Conservation (phyloP, 441 rosid species). For the Croton setiger region DNA sequence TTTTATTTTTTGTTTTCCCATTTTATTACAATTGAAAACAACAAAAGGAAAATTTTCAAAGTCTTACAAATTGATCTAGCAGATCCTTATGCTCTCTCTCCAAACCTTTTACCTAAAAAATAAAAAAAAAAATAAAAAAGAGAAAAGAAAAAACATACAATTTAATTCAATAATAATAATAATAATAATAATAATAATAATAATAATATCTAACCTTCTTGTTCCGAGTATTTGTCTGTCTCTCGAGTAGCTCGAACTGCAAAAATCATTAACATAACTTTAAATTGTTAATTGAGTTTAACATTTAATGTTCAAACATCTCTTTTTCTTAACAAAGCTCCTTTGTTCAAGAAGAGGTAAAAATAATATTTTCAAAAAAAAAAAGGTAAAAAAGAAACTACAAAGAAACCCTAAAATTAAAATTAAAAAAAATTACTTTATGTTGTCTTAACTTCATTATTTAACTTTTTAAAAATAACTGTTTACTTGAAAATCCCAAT, state of each 20-base stretch:
- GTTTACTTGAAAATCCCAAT: no score
- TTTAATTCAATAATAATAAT: no score
- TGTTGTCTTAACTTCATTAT: no score
- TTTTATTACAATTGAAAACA: background rate
- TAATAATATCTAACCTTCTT: slow-evolving; percentile 61
- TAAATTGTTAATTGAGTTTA: background rate
- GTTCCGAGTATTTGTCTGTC: slow-evolving; percentile 38
- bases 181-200: no score
- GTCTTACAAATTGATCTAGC: slow-evolving; percentile 37
- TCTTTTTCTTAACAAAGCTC: no score
- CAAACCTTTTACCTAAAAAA: slow-evolving; percentile 41
- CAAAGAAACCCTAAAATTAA: no score
- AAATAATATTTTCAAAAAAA: no score
- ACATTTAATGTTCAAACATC: background rate
- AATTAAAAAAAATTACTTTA: no score
- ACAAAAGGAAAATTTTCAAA: background rate
- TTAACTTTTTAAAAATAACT: no score
- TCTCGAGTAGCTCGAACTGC: slow-evolving; percentile 47
- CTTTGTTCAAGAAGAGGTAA: no score
- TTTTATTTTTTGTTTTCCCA: no score
- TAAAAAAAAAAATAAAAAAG: background rate
- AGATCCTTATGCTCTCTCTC: slow-evolving; percentile 41
- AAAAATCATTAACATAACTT: slow-evolving; percentile 1
- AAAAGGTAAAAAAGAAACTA: no score
- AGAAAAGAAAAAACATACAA: background rate